phyloP scores from a whole-genome alignment of 768 basidiomycete species.

The Hemileccinum rubropunctum region DNA sequence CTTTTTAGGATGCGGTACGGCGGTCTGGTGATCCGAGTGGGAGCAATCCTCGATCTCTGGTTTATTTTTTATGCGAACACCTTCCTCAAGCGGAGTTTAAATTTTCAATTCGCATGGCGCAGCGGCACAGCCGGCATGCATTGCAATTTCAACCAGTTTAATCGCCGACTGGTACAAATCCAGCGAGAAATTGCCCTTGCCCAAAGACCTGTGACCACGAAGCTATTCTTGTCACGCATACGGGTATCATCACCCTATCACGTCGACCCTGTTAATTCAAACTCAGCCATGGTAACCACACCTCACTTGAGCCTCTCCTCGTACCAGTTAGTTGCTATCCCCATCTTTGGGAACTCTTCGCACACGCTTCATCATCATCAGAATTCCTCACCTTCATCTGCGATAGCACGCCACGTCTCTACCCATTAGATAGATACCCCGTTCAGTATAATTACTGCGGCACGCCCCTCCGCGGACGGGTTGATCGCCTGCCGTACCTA shows the following conservation, averaged over 20 bases:
- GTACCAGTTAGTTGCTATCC: too few relatives aligned
- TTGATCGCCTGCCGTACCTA: too few relatives aligned
- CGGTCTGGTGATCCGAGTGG: constrained; percentile 31
- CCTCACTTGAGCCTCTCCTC: too few relatives aligned
- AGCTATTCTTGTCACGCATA: background rate
- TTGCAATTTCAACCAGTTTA: constrained; percentile 22
- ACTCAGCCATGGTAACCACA: too few relatives aligned
- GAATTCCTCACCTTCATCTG: too few relatives aligned
- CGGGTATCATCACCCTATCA: constrained; percentile 38
- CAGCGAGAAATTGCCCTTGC: constrained; percentile 29
- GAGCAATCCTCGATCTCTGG: background rate
- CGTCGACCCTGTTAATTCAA: constrained; percentile 27
- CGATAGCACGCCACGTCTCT: too few relatives aligned
- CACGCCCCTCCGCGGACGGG: constrained; percentile 26
- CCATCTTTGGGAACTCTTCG: too few relatives aligned
- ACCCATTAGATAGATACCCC: too few relatives aligned
- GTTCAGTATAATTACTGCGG: background rate
- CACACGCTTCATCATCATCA: too few relatives aligned
- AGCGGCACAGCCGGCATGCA: constrained; percentile 30
- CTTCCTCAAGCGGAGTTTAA: constrained; percentile 25
- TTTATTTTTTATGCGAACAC: too few relatives aligned
- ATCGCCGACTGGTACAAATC: constrained; percentile 27
- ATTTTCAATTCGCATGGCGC: constrained; percentile 11
- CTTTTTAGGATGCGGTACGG: constrained; percentile 15
- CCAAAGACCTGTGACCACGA: constrained; percentile 4